phyloP scores from a whole-genome alignment of 192 early-diverging fungal genomes.

The Dissophora globulifera region DNA sequence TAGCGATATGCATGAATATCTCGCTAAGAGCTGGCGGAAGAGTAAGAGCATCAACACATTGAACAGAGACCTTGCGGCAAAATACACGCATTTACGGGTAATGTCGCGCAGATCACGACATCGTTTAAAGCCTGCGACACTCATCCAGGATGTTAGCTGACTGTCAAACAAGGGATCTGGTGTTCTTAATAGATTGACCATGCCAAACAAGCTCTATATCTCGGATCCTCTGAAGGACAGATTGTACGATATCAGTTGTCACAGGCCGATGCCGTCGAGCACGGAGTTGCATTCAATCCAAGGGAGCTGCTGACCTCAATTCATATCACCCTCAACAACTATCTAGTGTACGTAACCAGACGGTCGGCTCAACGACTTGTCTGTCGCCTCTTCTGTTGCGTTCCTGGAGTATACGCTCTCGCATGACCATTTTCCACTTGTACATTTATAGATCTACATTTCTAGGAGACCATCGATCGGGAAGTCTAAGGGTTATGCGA shows the following conservation, averaged over 20 bases:
- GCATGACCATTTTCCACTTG: background rate
- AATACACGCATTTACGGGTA: conserved; percentile 20
- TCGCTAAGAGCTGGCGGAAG: conserved; percentile 19
- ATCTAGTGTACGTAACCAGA: conserved; percentile 37
- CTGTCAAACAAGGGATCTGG: background rate
- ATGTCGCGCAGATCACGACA: background rate
- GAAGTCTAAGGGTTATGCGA: conserved; percentile 11
- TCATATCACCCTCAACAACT: conserved; percentile 22
- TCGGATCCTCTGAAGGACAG: conserved; percentile 1
- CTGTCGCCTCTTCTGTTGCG: too few relatives aligned
- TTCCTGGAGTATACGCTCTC: background rate
- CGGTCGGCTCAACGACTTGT: too few relatives aligned
- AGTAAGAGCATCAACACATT: conserved; percentile 4
- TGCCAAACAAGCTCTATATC: background rate
- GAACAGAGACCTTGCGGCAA: background rate
- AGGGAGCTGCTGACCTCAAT: conserved; percentile 34
- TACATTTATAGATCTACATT: conserved; percentile 21
- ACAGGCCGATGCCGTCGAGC: too few relatives aligned
- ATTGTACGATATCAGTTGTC: conserved; percentile 8
- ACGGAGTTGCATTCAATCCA: too few relatives aligned
- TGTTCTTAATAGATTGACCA: conserved; percentile 14
- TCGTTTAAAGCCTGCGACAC: background rate
- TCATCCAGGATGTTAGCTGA: too few relatives aligned
- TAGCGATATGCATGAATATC: conserved; percentile 30
- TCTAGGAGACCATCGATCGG: conserved; percentile 23